Evolutionary conservation across 495 filamentous ascomycete genomes (phyloP), one percentile per base, ranked within the genome.

Genomic region (Tuber umbilicatum): DNA sequence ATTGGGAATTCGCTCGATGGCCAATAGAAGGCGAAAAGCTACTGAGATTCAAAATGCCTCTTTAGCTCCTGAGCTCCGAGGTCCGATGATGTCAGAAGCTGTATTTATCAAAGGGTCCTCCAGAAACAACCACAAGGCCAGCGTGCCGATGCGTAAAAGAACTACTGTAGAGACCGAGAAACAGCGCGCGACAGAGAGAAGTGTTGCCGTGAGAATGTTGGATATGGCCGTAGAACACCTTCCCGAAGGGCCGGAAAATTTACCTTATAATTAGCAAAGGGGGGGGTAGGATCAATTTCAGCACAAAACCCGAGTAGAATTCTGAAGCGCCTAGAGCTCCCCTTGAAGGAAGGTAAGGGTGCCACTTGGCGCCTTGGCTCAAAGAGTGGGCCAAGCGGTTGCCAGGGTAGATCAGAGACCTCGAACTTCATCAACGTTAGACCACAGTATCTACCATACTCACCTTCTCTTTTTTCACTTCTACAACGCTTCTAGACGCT

Each of bases 101-200:
- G 19, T 70, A 71, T 45, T n/a, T 78, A 70, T 41, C 40, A 23
- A 35, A 40, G 40, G 69, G 70, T n/a, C 50, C 43, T 72, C 40
- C 5, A 64, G 23, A 77, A 39, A 70, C 27, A 50, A 45, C 55
- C 68, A 72, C 78, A 73, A 80, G 78, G 78, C 76, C 78, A 76
- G 38, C 76, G 78, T 79, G 76, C 76, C 77, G 71, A 75, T 69
- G 75, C 73, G 40, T 74, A 55, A 60, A 60, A 60, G n/a, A 27
- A n/a, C 47, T 31, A n/a, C 47, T 50, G 21, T 50, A 31, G 3
- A 31, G 50, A 60, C 27, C 10, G 16, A 60, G 12, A 31, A 60
- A 27, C 47, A 60, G 7, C 10, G n/a, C n/a, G 50, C 16, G 27
- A 31, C n/a, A 10, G n/a, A 60, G n/a, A 16, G 50, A 31, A 60